Base-by-base conservation (phyloP, 176 grass and related monocot species). In the Oryza meyeriana region DNA sequence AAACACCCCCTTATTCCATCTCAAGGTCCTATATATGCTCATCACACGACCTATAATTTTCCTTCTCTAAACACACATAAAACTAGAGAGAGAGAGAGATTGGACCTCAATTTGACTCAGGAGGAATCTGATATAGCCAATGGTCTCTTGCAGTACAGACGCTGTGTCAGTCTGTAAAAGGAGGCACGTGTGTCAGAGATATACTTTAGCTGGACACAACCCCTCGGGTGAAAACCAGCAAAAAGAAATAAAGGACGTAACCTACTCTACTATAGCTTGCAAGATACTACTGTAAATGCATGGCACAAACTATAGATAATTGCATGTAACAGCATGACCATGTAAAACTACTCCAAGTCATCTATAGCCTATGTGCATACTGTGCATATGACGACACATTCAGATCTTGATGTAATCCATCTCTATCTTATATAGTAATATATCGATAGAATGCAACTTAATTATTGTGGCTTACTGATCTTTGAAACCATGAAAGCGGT, bases 71-170 rank as follows among this genome's bases (percentile, higher is more conserved):
- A 58, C 14, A 48, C 38, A 72, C 32, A 39, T 7, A 40, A 32
- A 14, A 6, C 20, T 18, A 52, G 50, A 61, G 67, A 20, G 81
- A 80, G 80, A 85, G 85, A 76, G 82, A 74, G 78, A 80, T 82
- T 88, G 72, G 94, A 97, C 94, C 94, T 97, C 91, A 94, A 97
- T 97, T 94, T 97, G 94, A 82, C 87, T 75, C 74, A 91, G 84
- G 63, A 97, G 94, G 86, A 97, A 97, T 97, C 91, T 97, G 84
- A 97, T 93, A 80, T 97, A 97, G 81, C 94, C 94, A 94, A 97
- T 94, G 75, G 94, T 92, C 75, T 97, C 94, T 93, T 93, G 94
- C 50, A 97, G 86, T 86, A 97, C 94, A 78, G 94, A 97, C 52
- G 94, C 94, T 18, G 91, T 97, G 94, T 97, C 94, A 94, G 94